Conservation (phyloP, 257 asterid genomes). For the Primulina tabacum region DNA sequence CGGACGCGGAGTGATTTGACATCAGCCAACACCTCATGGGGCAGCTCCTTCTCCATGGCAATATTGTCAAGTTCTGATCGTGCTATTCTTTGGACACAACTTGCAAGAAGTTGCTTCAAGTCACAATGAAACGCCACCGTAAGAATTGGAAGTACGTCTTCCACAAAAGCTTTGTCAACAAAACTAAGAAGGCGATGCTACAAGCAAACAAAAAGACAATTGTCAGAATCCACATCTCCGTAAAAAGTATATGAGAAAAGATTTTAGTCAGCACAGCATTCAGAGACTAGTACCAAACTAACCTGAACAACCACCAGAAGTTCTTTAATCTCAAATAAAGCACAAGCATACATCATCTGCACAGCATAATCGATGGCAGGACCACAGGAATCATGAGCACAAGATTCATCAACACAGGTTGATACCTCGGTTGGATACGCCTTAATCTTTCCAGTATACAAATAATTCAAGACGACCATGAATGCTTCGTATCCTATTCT, state of each 20-base stretch:
- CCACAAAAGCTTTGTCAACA: constrained; percentile 68
- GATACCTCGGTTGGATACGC: constrained; percentile 65
- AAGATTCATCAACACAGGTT: constrained; percentile 71
- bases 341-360: constrained; percentile 85
- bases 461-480: constrained; percentile 40
- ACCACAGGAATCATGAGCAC: constrained; percentile 78
- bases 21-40: constrained; percentile 35
- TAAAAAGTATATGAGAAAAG: neutral
- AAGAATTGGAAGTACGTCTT: constrained; percentile 72
- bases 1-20: constrained; percentile 44
- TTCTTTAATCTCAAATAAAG: constrained; percentile 71
- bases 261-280: neutral
- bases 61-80: constrained; percentile 56
- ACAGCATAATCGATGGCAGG: constrained; percentile 76
- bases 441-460: constrained; percentile 74
- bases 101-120: constrained; percentile 44
- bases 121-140: constrained; percentile 57
- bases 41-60: constrained; percentile 75
- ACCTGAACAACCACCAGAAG: constrained; percentile 78
- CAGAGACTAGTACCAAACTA: neutral
- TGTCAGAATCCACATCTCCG: neutral
- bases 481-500: constrained; percentile 59
- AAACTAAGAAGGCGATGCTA: constrained; percentile 74
- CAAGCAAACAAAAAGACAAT: constrained; percentile 16
- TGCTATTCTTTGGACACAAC: constrained; percentile 53